Percentiles rank a stretch among this genome's conserved stretches.
Evolutionary conservation across 2,329 filamentous ascomycete species (phyloP).

Genomic region (Colletotrichum simmondsii): DNA sequence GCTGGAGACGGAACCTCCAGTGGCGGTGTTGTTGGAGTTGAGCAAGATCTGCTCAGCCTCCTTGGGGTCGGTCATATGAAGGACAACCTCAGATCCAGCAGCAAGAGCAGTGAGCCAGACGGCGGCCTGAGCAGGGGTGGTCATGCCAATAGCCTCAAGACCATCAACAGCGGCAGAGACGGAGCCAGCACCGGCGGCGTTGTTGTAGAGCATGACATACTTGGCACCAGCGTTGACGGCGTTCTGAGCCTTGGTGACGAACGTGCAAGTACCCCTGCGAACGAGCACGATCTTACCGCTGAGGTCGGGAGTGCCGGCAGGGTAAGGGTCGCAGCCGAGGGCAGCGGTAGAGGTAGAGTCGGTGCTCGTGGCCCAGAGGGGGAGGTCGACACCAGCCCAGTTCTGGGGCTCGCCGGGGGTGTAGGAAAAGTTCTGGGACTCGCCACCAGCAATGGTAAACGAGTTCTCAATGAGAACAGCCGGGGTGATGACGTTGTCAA

Average conservation of each 20-base stretch:
- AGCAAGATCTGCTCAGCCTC: slow-evolving; percentile 49
- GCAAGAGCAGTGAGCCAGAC: slow-evolving; percentile 56
- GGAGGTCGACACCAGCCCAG: slow-evolving; percentile 58
- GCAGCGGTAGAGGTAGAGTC: slow-evolving; percentile 56
- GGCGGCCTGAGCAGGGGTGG: slow-evolving; percentile 52
- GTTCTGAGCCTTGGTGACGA: slow-evolving; percentile 63
- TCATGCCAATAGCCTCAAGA: slow-evolving; percentile 53
- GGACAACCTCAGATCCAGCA: slow-evolving; percentile 53
- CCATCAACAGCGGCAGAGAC: slow-evolving; percentile 45
- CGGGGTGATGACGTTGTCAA: slow-evolving; percentile 58
- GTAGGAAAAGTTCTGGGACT: slow-evolving; percentile 53
- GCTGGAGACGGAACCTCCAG: slow-evolving; percentile 62
- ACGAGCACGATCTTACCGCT: slow-evolving; percentile 68
- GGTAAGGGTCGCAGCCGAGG: slow-evolving; percentile 64
- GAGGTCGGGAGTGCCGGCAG: slow-evolving; percentile 66
- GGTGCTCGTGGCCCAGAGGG: slow-evolving; percentile 60
- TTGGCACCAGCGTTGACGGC: slow-evolving; percentile 65
- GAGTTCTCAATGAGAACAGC: slow-evolving; percentile 53
- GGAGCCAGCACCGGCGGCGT: slow-evolving; percentile 47
- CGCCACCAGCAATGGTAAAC: slow-evolving; percentile 51
- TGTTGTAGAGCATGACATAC: slow-evolving; percentile 73
- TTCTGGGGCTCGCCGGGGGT: slow-evolving; percentile 51
- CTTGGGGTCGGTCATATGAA: slow-evolving; percentile 55
- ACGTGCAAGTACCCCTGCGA: slow-evolving; percentile 67
- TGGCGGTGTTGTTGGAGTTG: slow-evolving; percentile 50